Evolutionary conservation across 192 early-diverging fungal species (phyloP).

Genomic region (Tieghemiomyces parasiticus): DNA sequence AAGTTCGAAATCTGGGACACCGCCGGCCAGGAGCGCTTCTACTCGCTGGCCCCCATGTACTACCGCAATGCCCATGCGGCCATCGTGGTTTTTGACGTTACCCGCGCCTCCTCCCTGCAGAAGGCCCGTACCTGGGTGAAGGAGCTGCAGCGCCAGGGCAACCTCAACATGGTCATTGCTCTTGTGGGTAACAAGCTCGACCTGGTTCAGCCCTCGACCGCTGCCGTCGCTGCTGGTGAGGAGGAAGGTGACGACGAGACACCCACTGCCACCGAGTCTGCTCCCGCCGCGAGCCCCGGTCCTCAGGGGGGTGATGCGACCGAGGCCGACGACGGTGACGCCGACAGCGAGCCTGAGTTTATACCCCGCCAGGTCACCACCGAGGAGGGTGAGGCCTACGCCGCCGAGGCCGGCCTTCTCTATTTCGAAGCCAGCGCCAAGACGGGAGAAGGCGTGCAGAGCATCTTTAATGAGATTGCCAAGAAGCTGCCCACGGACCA

Average conservation of each 20-base stretch:
- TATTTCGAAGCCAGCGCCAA: constrained; percentile 87
- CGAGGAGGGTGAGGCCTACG: constrained; percentile 66
- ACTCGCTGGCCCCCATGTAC: constrained; percentile 91
- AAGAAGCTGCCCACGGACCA: constrained; percentile 13
- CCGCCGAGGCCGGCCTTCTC: constrained; percentile 62
- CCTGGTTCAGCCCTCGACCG: constrained; percentile 34
- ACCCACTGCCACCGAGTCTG: constrained; percentile 14
- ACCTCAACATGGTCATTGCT: constrained; percentile 90
- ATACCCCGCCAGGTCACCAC: constrained; percentile 41
- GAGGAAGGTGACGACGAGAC: constrained; percentile 18
- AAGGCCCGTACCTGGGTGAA: constrained; percentile 92
- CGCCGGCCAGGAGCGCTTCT: constrained; percentile 98
- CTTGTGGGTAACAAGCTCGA: constrained; percentile 96
- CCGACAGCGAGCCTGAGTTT: constrained; percentile 22
- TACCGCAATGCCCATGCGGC: constrained; percentile 97
- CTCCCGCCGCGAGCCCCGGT: constrained; percentile 3
- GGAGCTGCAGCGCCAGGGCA: constrained; percentile 91
- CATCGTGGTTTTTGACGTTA: constrained; percentile 94
- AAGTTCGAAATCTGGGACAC: constrained; percentile 86
- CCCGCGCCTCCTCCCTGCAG: constrained; percentile 66
- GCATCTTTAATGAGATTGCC: constrained; percentile 84
- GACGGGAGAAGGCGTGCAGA: constrained; percentile 66
- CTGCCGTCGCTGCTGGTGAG: constrained; percentile 12
- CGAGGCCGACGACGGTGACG: constrained; percentile 28
- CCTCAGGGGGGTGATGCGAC: constrained; percentile 9